These are phyloP conservation scores for Sabuloglossum arenarium DNA, from an alignment of 495 filamentous ascomycete species.

Conservation along the genomic window DNA sequence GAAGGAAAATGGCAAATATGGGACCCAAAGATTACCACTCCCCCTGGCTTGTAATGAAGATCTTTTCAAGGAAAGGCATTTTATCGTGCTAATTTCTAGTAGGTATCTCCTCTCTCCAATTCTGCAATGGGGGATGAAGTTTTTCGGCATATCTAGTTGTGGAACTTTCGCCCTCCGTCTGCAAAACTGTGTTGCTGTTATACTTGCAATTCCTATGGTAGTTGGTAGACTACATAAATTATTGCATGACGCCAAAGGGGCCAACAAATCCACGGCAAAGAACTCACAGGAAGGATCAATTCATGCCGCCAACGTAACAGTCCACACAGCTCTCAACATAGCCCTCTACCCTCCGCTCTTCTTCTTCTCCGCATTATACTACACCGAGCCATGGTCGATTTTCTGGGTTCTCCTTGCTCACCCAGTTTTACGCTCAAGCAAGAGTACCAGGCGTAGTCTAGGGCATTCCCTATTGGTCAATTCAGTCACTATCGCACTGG, in stretches of 20 bases:
- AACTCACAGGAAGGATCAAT: not conserved
- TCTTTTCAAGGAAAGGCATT: not conserved
- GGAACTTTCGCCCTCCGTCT: not conserved
- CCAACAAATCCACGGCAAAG: not conserved
- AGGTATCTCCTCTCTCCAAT: conserved; percentile 1
- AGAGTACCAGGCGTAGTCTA: not conserved
- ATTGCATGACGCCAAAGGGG: not conserved
- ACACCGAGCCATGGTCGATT: conserved; percentile 67
- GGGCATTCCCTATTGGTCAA: not conserved
- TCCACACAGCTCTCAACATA: conserved; percentile 32
- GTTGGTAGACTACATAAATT: not conserved
- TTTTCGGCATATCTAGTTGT: not conserved
- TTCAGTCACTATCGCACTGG: not conserved
- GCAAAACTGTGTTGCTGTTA: not conserved
- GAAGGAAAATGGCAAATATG: conserved; percentile 48
- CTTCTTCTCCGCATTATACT: conserved; percentile 88
- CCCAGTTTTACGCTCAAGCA: not conserved
- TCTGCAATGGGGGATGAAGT: not conserved
- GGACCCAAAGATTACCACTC: conserved; percentile 95
- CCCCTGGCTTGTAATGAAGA: conserved; percentile 66
- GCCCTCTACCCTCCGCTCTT: conserved; percentile 76
- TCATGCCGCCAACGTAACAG: not conserved
- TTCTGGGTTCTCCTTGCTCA: conserved; percentile 41
- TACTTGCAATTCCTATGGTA: not conserved
- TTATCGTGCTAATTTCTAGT: not conserved